Base-by-base conservation (phyloP, 352 stramenopile species). In the Hyaloperonospora arabidopsidis region DNA sequence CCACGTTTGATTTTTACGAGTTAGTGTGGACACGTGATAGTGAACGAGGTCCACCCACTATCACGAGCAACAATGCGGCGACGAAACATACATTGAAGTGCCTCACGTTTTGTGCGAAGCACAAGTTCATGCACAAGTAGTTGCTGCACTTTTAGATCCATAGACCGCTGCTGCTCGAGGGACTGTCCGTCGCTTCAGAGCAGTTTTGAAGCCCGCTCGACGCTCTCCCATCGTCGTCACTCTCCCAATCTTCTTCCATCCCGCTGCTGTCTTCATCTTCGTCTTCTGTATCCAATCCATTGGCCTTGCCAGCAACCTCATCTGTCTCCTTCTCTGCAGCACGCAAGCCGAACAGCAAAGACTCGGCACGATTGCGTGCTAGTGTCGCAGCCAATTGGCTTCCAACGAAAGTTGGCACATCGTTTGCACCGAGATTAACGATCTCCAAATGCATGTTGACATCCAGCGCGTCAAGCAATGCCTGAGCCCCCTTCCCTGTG, bases 121-220 rank as follows among this genome's bases (percentile, higher is more conserved):
- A 44, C 38, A 19, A 12, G 17, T 22, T 44, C 6, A 41, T 44
- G 12, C n/a, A 41, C 35, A 41, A n/a, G 21, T 11, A 17, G 21
- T 17, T 21, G 23, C 11, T 48, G 21, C 23, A 12, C 8, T 13
- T 22, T 52, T 51, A 72, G 57, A 72, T 79, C 70, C 55, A 79
- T 45, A 67, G 54, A 19, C 69, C 72, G n/a, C 72, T 79, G 22
- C 61, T 70, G 17, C 68, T 80, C 19, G 75, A 41, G 5, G 61
- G 57, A 41, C 67, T 63, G 15, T 68, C 39, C 2, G 54, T 73
- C 7, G 63, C 45, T 10, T 50, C 70, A 35, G 73, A 87, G 49
- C 79, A 86, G 46, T 63, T 89, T 41, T 85, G 39, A 54, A 87
- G 81, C 1, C 77, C 76, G 49, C 75, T 86, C 22, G 68, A 70